These are phyloP conservation scores for Botryosphaeria dothidea DNA, from an alignment of 2,329 filamentous ascomycete genomes.

Conservation along the genomic window DNA sequence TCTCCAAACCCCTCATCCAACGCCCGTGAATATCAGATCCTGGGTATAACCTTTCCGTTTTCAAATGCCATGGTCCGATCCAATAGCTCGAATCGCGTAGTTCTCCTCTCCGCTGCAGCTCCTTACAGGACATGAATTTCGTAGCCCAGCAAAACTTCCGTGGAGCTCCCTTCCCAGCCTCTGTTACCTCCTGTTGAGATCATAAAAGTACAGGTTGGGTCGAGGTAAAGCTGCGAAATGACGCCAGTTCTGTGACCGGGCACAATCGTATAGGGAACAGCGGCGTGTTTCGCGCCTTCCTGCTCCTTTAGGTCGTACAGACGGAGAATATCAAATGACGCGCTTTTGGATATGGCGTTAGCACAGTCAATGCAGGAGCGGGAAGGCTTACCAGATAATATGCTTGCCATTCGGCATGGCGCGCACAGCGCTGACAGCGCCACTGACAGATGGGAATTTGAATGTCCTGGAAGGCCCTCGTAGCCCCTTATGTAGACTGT, in stretches of 20 bases:
- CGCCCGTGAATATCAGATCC: conserved; percentile 10
- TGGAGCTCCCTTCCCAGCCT: conserved; percentile 89
- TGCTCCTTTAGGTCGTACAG: conserved; percentile 82
- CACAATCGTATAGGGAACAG: conserved; percentile 93
- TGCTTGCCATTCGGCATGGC: conserved; percentile 93
- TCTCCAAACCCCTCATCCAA: conserved; percentile 1
- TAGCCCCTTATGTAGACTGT: conserved; percentile 77
- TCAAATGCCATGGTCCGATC: neutral
- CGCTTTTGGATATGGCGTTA: conserved; percentile 51
- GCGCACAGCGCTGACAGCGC: conserved; percentile 82
- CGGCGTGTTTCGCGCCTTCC: conserved; percentile 67
- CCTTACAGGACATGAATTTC: conserved; percentile 62
- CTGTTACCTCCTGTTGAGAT: conserved; percentile 87
- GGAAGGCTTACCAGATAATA: conserved; percentile 68
- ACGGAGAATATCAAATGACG: conserved; percentile 88
- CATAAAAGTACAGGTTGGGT: conserved; percentile 87
- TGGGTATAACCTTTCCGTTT: conserved; percentile 15
- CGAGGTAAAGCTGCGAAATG: conserved; percentile 81
- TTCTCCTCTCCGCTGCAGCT: neutral
- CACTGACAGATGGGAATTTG: conserved; percentile 85
- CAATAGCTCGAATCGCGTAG: neutral
- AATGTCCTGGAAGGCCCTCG: conserved; percentile 76
- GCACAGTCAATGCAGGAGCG: neutral
- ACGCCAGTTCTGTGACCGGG: conserved; percentile 88
- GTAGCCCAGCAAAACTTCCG: conserved; percentile 91